Percentiles rank a stretch among this genome's conserved stretches.
phyloP scores from a whole-genome alignment of 257 asterid species.

The Verbena officinalis region DNA sequence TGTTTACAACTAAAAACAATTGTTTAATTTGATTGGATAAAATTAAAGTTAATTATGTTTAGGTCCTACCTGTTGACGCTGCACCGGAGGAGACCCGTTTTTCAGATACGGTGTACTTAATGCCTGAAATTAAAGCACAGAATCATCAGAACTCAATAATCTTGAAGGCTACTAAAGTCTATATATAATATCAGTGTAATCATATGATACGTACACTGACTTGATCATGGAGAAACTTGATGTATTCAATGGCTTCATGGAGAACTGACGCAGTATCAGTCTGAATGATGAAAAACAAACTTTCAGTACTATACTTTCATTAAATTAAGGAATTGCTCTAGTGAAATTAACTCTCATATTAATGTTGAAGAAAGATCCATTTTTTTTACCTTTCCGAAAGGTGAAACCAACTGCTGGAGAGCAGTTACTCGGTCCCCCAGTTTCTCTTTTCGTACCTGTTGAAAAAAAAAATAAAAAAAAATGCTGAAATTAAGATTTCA shows the following conservation, averaged over 20 bases:
- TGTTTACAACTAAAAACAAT: too few relatives aligned
- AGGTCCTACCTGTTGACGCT: conserved; percentile 56
- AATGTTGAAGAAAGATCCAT: conserved; percentile 26
- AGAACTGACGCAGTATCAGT: conserved; percentile 98
- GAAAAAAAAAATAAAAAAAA: conserved; percentile 43
- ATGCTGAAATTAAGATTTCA: conserved; percentile 33
- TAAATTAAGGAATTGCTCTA: neutral
- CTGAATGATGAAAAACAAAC: conserved; percentile 36
- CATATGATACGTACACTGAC: conserved; percentile 76
- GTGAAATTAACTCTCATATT: neutral
- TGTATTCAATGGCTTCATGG: conserved; percentile 88
- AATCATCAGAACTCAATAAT: neutral
- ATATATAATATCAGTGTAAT: neutral
- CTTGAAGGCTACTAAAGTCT: neutral
- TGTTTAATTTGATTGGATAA: neutral
- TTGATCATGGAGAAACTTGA: conserved; percentile 91
- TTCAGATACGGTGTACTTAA: conserved; percentile 71
- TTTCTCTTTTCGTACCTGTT: conserved; percentile 92
- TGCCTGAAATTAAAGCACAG: conserved; percentile 45
- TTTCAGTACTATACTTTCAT: neutral
- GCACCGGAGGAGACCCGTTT: conserved; percentile 53
- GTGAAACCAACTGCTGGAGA: conserved; percentile 94
- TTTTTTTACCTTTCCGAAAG: conserved; percentile 85
- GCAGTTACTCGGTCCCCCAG: conserved; percentile 96
- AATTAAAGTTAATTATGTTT: conserved; percentile 2